Evolutionary conservation across 345 rosid genomes (phyloP), one percentile per base, ranked within the genome.

Genomic region (Mallotus nudiflorus): DNA sequence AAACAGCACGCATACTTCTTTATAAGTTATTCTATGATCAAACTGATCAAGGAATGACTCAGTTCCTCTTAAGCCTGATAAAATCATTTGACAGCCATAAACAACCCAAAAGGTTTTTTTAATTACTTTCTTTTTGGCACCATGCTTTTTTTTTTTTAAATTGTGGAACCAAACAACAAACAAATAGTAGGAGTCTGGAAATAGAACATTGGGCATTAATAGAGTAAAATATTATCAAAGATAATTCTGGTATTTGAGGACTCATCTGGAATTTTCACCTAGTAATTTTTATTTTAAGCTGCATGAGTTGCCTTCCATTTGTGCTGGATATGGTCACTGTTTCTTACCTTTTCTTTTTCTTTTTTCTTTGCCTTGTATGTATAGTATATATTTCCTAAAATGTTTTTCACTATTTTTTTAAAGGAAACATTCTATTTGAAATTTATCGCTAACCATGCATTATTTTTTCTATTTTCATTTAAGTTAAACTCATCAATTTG

Each of bases 1-100:
- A 74, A 77, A 90, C 97, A 74, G 92, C 92, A 58, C 91, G 97
- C 67, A 75, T 95, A 74, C 91, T 92, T 75, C 97, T 95, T 73
- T 92, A 95, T 78, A 95, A 92, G 85, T 73, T 95, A 76, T 92
- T 92, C 79, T 95, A 95, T 79, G 97, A 92, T 71, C 97, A 92
- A 76, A 90, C 97, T 73, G 97, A 92, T 72, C 83, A 92, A 86
- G 97, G 97, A 63, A 83, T 92, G 97, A 90, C 92, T 67, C 97
- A 90, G 61, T 92, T 92, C 85, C 82, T 95, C 66, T 85, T 95
- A 75, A 87, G 83, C 81, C 87, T 80, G 78, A 80, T 92, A 79
- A 92, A 84, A 77, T 79, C 80, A 51, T 92, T 92, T 78, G 89
- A 95, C 81, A 81, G 78, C 54, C 93, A 82, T 78, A 92, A 89